Evolutionary conservation across 2,329 filamentous ascomycete species (phyloP).

Genomic region (Penicillium thymicola): DNA sequence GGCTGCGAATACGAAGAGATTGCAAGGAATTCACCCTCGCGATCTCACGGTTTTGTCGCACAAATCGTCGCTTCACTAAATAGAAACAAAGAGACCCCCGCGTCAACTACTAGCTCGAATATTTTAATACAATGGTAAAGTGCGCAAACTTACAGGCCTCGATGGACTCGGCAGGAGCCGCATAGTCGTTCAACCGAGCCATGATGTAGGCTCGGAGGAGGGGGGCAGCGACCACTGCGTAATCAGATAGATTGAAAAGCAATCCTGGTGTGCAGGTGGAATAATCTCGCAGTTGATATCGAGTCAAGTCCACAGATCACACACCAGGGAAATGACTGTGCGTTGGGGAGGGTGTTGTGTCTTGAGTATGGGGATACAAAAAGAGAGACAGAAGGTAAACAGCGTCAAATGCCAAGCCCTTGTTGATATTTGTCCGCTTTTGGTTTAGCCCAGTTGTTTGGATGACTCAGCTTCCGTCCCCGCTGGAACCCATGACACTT

Average conservation of each 20-base stretch:
- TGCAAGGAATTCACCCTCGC: conserved; percentile 63
- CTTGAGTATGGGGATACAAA: neutral
- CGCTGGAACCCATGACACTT: too few species aligned
- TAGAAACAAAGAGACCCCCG: neutral
- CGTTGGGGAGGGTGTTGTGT: neutral
- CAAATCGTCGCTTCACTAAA: conserved; percentile 61
- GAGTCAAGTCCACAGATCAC: neutral
- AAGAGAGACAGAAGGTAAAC: conserved; percentile 4
- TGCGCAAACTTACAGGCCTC: conserved; percentile 43
- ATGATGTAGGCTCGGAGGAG: conserved; percentile 29
- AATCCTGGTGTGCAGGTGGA: neutral
- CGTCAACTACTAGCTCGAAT: conserved; percentile 5
- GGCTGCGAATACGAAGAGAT: conserved; percentile 60
- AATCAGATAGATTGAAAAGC: neutral
- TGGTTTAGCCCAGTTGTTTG: conserved; percentile 25
- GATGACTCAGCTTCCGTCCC: neutral
- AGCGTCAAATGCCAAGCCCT: conserved; percentile 11
- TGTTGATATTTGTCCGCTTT: conserved; percentile 42
- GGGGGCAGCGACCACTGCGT: conserved; percentile 5
- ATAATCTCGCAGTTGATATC: neutral
- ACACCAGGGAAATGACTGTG: neutral
- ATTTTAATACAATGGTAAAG: neutral
- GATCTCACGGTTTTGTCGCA: conserved; percentile 65
- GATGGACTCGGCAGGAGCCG: conserved; percentile 45
- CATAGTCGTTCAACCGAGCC: conserved; percentile 50